These are phyloP conservation scores for Globisporangium heterothallicum DNA, from an alignment of 352 stramenopile genomes.

Conservation along the genomic window DNA sequence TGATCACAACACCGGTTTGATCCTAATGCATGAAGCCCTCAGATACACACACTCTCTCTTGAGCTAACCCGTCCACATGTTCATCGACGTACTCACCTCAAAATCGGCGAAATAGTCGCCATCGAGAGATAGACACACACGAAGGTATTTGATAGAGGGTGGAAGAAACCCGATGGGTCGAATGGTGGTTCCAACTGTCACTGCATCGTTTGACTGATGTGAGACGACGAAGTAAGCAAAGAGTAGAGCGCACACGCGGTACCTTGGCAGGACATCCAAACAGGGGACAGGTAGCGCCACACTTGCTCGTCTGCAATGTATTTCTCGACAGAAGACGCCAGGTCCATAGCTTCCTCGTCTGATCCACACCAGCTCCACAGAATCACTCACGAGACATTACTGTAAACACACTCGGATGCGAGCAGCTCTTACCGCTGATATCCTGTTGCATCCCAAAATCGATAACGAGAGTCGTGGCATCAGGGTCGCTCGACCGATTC, in stretches of 20 bases:
- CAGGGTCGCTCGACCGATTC: conserved; percentile 8
- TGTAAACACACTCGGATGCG: not conserved
- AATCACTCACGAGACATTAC: not conserved
- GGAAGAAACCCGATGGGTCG: conserved; percentile 4
- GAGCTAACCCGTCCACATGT: not conserved
- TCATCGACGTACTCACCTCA: conserved; percentile 22
- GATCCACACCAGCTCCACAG: not conserved
- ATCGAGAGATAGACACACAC: conserved; percentile 29
- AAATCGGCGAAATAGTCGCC: conserved; percentile 32
- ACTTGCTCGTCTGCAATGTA: conserved; percentile 35
- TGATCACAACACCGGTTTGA: conserved; percentile 13
- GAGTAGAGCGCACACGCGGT: not conserved
- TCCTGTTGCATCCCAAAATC: conserved; percentile 32
- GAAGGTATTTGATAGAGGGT: conserved; percentile 26
- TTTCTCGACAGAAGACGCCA: conserved; percentile 37
- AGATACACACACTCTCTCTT: conserved; percentile 2
- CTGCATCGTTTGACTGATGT: conserved; percentile 6
- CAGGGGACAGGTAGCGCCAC: conserved; percentile 23
- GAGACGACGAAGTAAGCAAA: not conserved
- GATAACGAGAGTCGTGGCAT: conserved; percentile 21
- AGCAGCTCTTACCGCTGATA: conserved; percentile 17
- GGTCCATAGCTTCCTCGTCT: conserved; percentile 54
- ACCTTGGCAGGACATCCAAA: conserved; percentile 41
- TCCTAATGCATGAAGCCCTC: conserved; percentile 8
- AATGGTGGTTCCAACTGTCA: conserved; percentile 9